Conservation (phyloP, 805 yeast genomes). For the Starmerella scarabaei region DNA sequence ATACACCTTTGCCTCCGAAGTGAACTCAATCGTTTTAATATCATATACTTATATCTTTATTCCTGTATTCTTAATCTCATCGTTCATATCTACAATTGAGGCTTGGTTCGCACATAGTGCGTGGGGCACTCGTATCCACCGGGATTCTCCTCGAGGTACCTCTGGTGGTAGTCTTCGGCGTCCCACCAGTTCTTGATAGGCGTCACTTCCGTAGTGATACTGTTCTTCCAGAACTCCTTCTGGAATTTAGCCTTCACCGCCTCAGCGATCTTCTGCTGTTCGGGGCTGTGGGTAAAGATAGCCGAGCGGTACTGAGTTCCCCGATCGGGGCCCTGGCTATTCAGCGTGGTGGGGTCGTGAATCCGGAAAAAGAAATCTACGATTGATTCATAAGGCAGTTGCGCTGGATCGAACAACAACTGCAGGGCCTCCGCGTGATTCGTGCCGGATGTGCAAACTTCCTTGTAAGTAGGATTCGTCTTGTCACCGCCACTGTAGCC, state of each 20-base stretch:
- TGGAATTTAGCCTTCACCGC: constrained; percentile 43
- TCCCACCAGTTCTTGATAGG: constrained; percentile 64
- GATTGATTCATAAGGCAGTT: constrained; percentile 46
- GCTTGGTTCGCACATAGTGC: constrained; percentile 60
- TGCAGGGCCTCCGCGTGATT: constrained; percentile 75
- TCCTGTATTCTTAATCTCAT: too few relatives aligned
- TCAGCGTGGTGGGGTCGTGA: constrained; percentile 84
- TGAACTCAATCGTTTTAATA: too few relatives aligned
- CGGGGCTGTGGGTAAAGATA: constrained; percentile 47
- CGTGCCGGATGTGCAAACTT: constrained; percentile 69
- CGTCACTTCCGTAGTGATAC: constrained; percentile 57
- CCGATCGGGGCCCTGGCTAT: constrained; percentile 73
- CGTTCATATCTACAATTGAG: constrained; percentile 24
- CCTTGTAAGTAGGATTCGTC: constrained; percentile 45
- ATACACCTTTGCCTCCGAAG: too few relatives aligned
- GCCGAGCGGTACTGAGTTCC: constrained; percentile 90
- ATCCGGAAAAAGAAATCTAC: constrained; percentile 76
- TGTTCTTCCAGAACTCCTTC: constrained; percentile 58
- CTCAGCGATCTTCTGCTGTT: constrained; percentile 36
- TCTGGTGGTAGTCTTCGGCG: constrained; percentile 93
- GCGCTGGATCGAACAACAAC: constrained; percentile 61
- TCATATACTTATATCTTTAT: too few relatives aligned
- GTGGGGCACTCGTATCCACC: constrained; percentile 83
- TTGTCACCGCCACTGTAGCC: constrained; percentile 76
- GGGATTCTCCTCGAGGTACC: constrained; percentile 68